Base-by-base conservation (phyloP, 805 yeast genomes). In the Candida ficus region DNA sequence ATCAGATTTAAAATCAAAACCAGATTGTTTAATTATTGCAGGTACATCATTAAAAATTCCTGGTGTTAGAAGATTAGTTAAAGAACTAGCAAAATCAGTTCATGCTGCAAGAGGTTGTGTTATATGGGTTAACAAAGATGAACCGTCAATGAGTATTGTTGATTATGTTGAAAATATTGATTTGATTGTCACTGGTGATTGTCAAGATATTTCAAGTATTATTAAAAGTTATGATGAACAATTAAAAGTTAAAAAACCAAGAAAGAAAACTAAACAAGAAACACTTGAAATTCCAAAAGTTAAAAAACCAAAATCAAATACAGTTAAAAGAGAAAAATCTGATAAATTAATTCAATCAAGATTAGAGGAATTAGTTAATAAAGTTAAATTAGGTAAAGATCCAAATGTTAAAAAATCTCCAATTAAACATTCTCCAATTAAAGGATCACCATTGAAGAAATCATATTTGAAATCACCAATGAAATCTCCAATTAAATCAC, bases 1-100 rank as follows among this genome's bases (percentile, higher is more conserved):
- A 14, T 49, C 69, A 3, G 96, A 89, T 59, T 60, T 85, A 32
- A 70, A 67, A 43, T 61, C 70, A 10, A 72, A 71, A 29, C 89
- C 95, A 14, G 96, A 89, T 57, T 81, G 91, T 52, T 62, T 88
- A 34, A 62, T 89, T 7, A 80, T 89, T 38, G 85, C 83, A 7
- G 96, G 96, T 4, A 89, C 96, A 0, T 80, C 95, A 3, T 66
- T 89, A 43, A 80, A 84, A 54, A 89, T 89, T 21, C 88, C 88
- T 0, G 87, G 87, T 2, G 88, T 81, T 9, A 63, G 75, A 49
- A 63, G 80, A 42, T 56, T 81, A 33, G 82, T 78, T 8, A 73
- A 70, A 47, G 84, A 80, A 49, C 66, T 82, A 65, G 70, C 81
- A 1, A 69, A 69, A 43, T 70, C 73, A 7, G 78, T 80, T 3